Percentiles rank a stretch among this genome's conserved stretches.
phyloP scores from a whole-genome alignment of 2,329 filamentous ascomycete species.

The Diaporthe sp. region DNA sequence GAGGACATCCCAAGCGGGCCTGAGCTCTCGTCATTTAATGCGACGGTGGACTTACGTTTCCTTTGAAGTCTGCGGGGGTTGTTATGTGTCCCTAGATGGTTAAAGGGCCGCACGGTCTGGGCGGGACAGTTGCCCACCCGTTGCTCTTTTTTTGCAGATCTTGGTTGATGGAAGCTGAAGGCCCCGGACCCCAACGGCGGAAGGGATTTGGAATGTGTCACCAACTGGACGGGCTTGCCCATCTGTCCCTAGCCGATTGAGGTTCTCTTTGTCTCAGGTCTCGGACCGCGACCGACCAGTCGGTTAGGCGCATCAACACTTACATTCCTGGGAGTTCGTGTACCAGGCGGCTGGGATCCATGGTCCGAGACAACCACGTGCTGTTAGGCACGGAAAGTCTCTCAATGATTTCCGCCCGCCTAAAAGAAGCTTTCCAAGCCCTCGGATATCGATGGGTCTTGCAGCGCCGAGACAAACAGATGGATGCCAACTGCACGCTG shows the following conservation, averaged over 20 bases:
- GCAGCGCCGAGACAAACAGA: conserved; percentile 15
- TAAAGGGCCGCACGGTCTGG: background rate
- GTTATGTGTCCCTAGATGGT: background rate
- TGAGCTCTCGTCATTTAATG: background rate
- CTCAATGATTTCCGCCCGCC: background rate
- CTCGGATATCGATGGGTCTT: conserved; percentile 23
- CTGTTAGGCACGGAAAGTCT: background rate
- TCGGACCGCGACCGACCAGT: conserved; percentile 1
- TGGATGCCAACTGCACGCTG: background rate
- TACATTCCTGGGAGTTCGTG: background rate
- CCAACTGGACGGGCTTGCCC: background rate
- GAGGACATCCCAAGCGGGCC: background rate
- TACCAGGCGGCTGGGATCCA: background rate
- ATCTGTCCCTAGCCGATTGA: conserved; percentile 3
- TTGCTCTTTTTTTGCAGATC: background rate
- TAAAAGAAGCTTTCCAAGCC: conserved; percentile 21
- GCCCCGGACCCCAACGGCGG: background rate
- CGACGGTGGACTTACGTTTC: background rate
- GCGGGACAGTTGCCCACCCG: background rate
- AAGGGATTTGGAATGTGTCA: background rate
- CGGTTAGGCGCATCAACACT: background rate
- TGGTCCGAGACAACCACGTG: conserved; percentile 14
- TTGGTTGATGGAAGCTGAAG: background rate
- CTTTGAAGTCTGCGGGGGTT: background rate
- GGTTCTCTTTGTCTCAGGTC: conserved; percentile 22